A percentile compares a stretch with the other conserved stretches of the same genome.
Evolutionary conservation across 495 filamentous ascomycete species (phyloP).

Genomic region (Penicillium daleae): DNA sequence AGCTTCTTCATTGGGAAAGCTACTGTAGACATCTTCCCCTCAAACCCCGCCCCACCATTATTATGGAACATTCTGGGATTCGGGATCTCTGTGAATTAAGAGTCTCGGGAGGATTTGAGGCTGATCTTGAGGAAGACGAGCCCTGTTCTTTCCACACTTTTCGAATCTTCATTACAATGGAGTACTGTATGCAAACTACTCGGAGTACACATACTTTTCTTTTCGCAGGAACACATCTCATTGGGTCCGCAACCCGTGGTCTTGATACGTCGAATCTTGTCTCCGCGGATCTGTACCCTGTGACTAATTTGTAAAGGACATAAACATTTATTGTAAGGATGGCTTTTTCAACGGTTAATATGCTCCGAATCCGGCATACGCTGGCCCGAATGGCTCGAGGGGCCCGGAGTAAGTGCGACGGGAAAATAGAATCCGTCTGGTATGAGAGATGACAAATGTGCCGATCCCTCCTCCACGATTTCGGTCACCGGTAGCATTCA

Average conservation of each 20-base stretch:
- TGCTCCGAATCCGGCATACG: conserved; percentile 30
- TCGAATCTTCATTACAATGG: not conserved
- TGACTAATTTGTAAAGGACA: not conserved
- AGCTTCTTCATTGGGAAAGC: conserved; percentile 41
- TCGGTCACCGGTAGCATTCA: conserved; percentile 37
- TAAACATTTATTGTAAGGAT: not conserved
- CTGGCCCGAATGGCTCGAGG: conserved; percentile 21
- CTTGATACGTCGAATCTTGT: not conserved
- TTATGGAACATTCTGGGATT: conserved; percentile 2
- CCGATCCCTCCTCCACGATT: conserved; percentile 47
- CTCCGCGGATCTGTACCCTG: not conserved
- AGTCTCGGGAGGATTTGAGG: conserved; percentile 13
- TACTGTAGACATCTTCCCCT: conserved; percentile 16
- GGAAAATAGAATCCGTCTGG: conserved; percentile 52
- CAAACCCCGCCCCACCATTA: conserved; percentile 35
- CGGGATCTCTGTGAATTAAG: conserved; percentile 12
- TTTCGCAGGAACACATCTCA: not conserved
- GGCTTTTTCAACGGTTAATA: conserved; percentile 23
- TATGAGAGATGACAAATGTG: conserved; percentile 47
- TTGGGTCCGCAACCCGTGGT: not conserved
- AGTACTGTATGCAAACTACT: too few species aligned
- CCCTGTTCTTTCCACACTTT: not conserved
- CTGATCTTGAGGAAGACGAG: not conserved
- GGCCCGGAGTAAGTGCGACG: conserved; percentile 8
- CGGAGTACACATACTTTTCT: not conserved